Base-by-base conservation (phyloP, 768 basidiomycete species). In the Gloeophyllum trabeum region DNA sequence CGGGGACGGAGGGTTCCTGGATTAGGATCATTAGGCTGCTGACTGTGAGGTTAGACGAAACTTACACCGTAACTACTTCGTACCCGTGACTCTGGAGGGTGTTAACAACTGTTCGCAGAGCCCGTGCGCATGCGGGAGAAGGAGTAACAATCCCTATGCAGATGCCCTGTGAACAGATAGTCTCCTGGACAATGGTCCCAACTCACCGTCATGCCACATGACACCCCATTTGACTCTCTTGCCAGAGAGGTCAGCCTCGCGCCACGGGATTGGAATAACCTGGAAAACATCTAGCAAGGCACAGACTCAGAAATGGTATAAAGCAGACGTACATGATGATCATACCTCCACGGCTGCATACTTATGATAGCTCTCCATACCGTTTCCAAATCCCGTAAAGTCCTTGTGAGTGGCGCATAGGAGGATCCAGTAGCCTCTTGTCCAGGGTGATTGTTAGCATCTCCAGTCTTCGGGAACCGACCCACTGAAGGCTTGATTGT, bases 321-420 rank as follows among this genome's bases (percentile, higher is more conserved):
- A 34, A 14, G 28, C 6, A 36, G 21, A 43, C 56, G 54, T 44
- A 68, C 68, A 3, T 51, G 51, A 43, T 75, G 71, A 51, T 84
- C 82, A 46, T 82, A 81, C 13, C 67, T 63, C 79, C 80, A 83
- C 13, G 81, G 78, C 42, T 71, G 70, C 57, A 73, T 74, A 35
- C 60, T 60, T 18, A 81, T 64, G 5, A 83, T 63, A 12, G 75
- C 65, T 48, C 71, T 72, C 76, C 76, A 82, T 55, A 82, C 76
- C 42, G 77, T 73, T 39, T 71, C 69, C 26, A 85, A 56, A 53
- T 83, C 79, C 13, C 67, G 70, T 28, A 81, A 60, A n/a, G 63
- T 76, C 30, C 63, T 61, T 2, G 80, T 73, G 70, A 84, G 74
- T 1, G 82, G 80, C 18, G 76, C 67, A 30, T 69, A 63, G 13